A percentile compares a stretch with the other conserved stretches of the same genome.
These are phyloP conservation scores for Stachybotrys echinatus DNA, from an alignment of 2,329 filamentous ascomycete species.

Conservation along the genomic window DNA sequence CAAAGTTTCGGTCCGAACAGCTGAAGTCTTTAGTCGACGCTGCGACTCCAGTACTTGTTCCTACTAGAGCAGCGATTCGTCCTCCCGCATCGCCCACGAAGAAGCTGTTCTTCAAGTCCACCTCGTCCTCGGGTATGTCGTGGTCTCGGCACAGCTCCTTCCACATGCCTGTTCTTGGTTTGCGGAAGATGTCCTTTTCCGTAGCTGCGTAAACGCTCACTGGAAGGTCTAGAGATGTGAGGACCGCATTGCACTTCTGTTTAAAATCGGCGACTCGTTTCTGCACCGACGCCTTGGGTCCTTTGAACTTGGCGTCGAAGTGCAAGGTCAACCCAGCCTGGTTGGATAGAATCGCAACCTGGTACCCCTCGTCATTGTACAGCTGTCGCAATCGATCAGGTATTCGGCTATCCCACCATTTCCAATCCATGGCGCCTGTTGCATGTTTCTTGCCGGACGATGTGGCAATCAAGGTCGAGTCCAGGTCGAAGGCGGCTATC, in stretches of 20 bases:
- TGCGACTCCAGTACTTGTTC: constrained; percentile 13
- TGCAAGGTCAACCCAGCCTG: constrained; percentile 78
- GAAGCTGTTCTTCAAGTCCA: constrained; percentile 69
- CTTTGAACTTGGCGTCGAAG: constrained; percentile 61
- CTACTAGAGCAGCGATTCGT: constrained; percentile 36
- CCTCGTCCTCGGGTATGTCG: constrained; percentile 45
- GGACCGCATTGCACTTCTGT: constrained; percentile 64
- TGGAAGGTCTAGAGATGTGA: constrained; percentile 69
- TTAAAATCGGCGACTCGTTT: constrained; percentile 78
- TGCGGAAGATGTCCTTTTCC: constrained; percentile 73
- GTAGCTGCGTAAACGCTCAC: constrained; percentile 83
- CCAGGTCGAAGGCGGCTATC: constrained; percentile 70
- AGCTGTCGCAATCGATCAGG: constrained; percentile 63
- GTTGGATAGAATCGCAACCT: constrained; percentile 78
- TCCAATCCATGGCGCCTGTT: constrained; percentile 73
- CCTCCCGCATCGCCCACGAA: constrained; percentile 87
- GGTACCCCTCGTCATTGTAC: constrained; percentile 64
- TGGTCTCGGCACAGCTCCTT: constrained; percentile 53
- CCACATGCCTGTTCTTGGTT: constrained; percentile 91
- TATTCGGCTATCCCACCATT: constrained; percentile 80
- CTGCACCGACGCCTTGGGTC: constrained; percentile 51
- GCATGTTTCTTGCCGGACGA: constrained; percentile 77
- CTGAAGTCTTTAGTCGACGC: constrained; percentile 52
- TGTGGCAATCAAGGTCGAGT: constrained; percentile 80
- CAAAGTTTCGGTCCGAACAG: constrained; percentile 72